phyloP scores from a whole-genome alignment of 169 alveolate genomes.

The Plasmodium vinckei region DNA sequence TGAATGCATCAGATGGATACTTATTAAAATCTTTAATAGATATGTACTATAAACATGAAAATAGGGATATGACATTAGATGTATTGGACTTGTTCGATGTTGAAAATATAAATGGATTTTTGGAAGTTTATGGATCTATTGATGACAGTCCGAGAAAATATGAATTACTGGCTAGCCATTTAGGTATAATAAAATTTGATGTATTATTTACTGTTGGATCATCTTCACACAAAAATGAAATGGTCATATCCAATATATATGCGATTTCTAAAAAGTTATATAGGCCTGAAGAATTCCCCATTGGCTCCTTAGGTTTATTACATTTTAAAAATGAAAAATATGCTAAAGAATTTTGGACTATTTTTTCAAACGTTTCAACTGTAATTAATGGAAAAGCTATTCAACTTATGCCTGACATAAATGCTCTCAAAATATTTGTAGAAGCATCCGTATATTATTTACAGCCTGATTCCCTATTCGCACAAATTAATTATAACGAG shows the following conservation, averaged over 20 bases:
- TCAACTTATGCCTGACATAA: constrained; percentile 33
- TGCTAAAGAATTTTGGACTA: constrained; percentile 56
- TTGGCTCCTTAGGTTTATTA: constrained; percentile 35
- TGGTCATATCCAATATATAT: constrained; percentile 1
- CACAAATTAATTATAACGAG: constrained; percentile 39
- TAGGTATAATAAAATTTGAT: constrained; percentile 64
- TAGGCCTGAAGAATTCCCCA: constrained; percentile 1
- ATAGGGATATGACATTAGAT: constrained; percentile 30
- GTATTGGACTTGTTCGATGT: not conserved
- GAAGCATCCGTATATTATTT: constrained; percentile 50
- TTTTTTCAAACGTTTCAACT: constrained; percentile 1
- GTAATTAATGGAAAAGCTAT: constrained; percentile 13
- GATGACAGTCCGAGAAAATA: constrained; percentile 18
- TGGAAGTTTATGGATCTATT: constrained; percentile 26
- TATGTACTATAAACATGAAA: constrained; percentile 13
- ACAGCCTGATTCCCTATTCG: constrained; percentile 25
- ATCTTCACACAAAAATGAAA: constrained; percentile 19
- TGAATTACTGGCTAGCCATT: constrained; percentile 23
- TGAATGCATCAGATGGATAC: constrained; percentile 1
- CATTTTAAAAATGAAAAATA: constrained; percentile 56
- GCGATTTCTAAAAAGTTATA: constrained; percentile 10
- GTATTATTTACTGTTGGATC: constrained; percentile 30
- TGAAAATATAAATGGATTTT: not conserved
- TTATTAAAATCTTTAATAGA: constrained; percentile 30
- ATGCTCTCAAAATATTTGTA: constrained; percentile 45